These are phyloP conservation scores for Microbotryum scabiosae DNA, from an alignment of 1,284 basidiomycete species.

Conservation along the genomic window DNA sequence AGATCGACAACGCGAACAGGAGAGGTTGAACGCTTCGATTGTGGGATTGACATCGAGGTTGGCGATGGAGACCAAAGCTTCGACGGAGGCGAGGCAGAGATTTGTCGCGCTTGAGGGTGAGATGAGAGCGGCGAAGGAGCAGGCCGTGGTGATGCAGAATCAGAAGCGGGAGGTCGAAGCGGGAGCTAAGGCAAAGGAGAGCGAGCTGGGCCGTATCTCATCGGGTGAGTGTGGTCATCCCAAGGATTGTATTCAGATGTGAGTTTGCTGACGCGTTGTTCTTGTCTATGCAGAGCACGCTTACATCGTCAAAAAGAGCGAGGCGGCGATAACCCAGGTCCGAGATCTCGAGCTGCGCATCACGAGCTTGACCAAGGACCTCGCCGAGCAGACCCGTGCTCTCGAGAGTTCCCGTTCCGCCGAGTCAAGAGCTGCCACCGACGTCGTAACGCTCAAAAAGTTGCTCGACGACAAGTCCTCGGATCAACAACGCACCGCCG, in stretches of 20 bases:
- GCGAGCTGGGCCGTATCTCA: slow-evolving; percentile 43
- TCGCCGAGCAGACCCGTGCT: slow-evolving; percentile 28
- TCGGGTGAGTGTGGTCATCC: slow-evolving; percentile 40
- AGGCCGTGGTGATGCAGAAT: slow-evolving; percentile 48
- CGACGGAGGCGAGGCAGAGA: slow-evolving; percentile 56
- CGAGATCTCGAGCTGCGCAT: neutral
- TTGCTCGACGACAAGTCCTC: slow-evolving; percentile 25
- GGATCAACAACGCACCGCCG: slow-evolving; percentile 17
- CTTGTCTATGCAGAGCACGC: neutral
- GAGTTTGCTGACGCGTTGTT: neutral
- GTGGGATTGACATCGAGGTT: slow-evolving; percentile 76
- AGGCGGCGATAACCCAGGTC: neutral
- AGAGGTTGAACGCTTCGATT: slow-evolving; percentile 60
- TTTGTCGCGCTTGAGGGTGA: slow-evolving; percentile 55
- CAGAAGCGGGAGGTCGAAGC: slow-evolving; percentile 48
- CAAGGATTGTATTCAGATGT: neutral
- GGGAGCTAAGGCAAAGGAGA: slow-evolving; percentile 50
- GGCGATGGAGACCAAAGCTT: slow-evolving; percentile 65
- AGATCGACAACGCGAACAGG: slow-evolving; percentile 48
- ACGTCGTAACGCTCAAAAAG: slow-evolving; percentile 18
- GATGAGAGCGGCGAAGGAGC: slow-evolving; percentile 53
- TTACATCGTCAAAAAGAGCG: neutral
- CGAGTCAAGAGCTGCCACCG: slow-evolving; percentile 5
- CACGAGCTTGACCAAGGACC: slow-evolving; percentile 31
- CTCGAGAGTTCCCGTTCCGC: slow-evolving; percentile 6